Evolutionary conservation across 2,329 filamentous ascomycete genomes (phyloP), one percentile per base, ranked within the genome.

Genomic region (Neophaeococcomyces aloes): DNA sequence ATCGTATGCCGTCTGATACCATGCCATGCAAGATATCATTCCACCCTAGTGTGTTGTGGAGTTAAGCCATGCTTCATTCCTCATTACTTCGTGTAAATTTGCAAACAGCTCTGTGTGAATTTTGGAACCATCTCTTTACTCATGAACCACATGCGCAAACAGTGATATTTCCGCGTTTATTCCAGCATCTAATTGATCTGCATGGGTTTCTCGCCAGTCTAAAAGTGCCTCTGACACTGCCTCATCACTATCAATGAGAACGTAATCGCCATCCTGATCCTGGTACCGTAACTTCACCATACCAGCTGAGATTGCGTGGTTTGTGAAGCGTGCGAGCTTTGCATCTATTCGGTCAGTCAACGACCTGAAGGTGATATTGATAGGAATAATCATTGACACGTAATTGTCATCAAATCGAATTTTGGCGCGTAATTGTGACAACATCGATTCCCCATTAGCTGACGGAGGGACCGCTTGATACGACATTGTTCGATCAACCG

Each of bases 221-320:
- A 88, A 81, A 59, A 98, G 94, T 3, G 91, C 91, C 55, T 91
- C 87, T 57, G 93, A 86, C 33, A 98, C 91, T 54, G 95, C 91
- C 57, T 98, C 91, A 57, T 98, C 91, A 48, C 83, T 89, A 61
- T 91, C 83, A 43, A 98, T 95, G 40, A 82, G 88, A 48, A 98
- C 85, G 59, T 82, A 89, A 58, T 96, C 91, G 38, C 85, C 85
- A 53, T 98, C 91, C 57, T 88, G 83, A 58, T 98, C 91, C 40
- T 81, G 76, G 63, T 96, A 98, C 49, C 87, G 84, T 44, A 98
- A 69, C 65, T 87, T 86, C 55, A 95, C 78, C 53, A 82, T 81
- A 49, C 86, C 84, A 57, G 78, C 82, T 54, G 80, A 80, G 57
- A 95, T 88, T 42, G 83, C 88, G 59, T 85, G 83, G 54, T 75